Percentiles rank a stretch among this genome's conserved stretches.
Evolutionary conservation across 2,329 filamentous ascomycete species (phyloP).

Genomic region (Cladobotryum mycophilum): DNA sequence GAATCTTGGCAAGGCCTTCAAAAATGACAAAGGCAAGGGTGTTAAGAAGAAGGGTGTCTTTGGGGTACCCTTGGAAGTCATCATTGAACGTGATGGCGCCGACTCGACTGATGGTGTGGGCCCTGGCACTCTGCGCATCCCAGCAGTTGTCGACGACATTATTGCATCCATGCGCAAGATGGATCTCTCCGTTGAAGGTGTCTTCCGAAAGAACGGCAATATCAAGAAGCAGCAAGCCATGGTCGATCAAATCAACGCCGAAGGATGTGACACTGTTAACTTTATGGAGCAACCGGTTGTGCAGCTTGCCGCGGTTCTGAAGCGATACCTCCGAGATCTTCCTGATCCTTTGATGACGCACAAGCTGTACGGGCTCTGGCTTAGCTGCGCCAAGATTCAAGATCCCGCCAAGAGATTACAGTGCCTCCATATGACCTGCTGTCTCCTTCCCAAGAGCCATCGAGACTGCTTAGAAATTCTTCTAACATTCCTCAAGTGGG

Average conservation of each 20-base stretch:
- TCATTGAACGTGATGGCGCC: conserved; percentile 88
- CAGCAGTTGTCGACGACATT: conserved; percentile 90
- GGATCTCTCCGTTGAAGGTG: conserved; percentile 97
- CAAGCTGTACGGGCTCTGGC: conserved; percentile 87
- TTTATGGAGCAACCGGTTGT: conserved; percentile 85
- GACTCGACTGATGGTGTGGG: conserved; percentile 98
- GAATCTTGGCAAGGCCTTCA: conserved; percentile 94
- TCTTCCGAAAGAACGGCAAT: conserved; percentile 98
- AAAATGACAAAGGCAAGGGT: conserved; percentile 70
- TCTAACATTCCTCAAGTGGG: conserved; percentile 96
- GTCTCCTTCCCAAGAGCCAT: conserved; percentile 84
- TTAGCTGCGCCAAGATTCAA: conserved; percentile 79
- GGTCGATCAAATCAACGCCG: conserved; percentile 77
- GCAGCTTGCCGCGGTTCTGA: conserved; percentile 86
- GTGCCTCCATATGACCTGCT: conserved; percentile 84
- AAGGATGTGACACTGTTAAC: conserved; percentile 79
- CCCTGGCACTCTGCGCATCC: conserved; percentile 81
- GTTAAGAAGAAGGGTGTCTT: conserved; percentile 93
- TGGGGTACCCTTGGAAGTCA: conserved; percentile 77
- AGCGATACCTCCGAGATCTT: conserved; percentile 90
- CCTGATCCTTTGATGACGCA: conserved; percentile 92
- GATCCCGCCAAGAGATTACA: conserved; percentile 78
- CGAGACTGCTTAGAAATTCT: conserved; percentile 91
- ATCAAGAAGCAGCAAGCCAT: conserved; percentile 88
- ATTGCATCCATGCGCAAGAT: conserved; percentile 95